These are phyloP conservation scores for Tolypocladium sp. DNA, from an alignment of 2,329 filamentous ascomycete genomes.

Conservation along the genomic window DNA sequence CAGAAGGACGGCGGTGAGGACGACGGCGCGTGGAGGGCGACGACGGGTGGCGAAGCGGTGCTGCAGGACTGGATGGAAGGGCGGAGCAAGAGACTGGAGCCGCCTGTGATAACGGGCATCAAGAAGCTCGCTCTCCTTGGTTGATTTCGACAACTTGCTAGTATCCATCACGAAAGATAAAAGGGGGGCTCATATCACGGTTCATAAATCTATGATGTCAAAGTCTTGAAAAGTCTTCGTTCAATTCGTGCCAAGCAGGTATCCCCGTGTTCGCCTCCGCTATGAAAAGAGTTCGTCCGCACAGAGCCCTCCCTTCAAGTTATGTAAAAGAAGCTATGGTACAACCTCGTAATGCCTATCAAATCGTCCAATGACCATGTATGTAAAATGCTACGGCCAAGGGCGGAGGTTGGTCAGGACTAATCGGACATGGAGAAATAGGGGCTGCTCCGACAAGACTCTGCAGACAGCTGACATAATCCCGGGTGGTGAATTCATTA, in stretches of 20 bases:
- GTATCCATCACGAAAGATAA: not conserved
- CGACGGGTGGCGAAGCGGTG: constrained; percentile 43
- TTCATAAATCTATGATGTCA: not conserved
- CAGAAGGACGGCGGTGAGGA: constrained; percentile 10
- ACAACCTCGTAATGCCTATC: not conserved
- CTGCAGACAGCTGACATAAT: not conserved
- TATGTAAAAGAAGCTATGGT: not conserved
- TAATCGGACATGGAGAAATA: no score
- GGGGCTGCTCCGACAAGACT: not conserved
- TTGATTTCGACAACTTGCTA: constrained; percentile 13
- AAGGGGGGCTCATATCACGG: not conserved
- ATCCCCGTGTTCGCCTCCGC: constrained; percentile 22
- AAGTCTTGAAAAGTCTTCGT: not conserved
- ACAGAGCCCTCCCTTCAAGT: not conserved
- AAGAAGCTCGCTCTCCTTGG: constrained; percentile 42
- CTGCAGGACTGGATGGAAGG: constrained; percentile 40
- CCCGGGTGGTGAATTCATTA: not conserved
- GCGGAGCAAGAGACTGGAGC: constrained; percentile 32
- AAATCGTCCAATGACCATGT: not conserved
- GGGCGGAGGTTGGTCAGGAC: not conserved
- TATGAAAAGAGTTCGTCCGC: constrained; percentile 13
- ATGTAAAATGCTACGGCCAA: not conserved
- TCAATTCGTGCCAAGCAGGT: constrained; percentile 6
- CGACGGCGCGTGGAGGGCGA: constrained; percentile 21
- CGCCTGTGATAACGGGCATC: constrained; percentile 39